Base-by-base conservation (phyloP, 805 yeast genomes). In the Saccharomycopsis fibuligera region DNA sequence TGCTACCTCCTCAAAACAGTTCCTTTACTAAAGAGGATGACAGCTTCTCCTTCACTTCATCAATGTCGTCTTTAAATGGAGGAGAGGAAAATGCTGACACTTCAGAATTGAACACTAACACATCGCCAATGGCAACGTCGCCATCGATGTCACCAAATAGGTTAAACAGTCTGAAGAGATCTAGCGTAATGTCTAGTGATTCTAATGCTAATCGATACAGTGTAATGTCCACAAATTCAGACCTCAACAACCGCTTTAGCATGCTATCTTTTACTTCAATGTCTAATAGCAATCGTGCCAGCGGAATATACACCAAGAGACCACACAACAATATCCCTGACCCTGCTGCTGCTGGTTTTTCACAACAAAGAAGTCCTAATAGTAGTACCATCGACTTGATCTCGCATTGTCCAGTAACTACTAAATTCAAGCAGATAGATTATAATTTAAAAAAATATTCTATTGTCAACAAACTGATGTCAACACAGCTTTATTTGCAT, bases 121-220 rank as follows among this genome's bases (percentile, higher is more conserved):
- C 5, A 4, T 14, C 31, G 27, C 23, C 38, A 19, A 30, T 30
- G 12, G 19, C 21, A 22, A 19, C 31, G 23, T 49, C 53, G 3
- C 50, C 53, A 12, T n/a, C 45, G 12, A 27, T 40, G 33, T 50
- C 49, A 23, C 51, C 50, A 39, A 39, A 55, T 57, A 23, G 48
- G 40, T 48, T 48, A 39, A 39, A 55, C 57, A 23, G 48, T 38
- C 67, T 81, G 79, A 3, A 59, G 61, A 23, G 70, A 30, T n/a
- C 76, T 54, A 49, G 68, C 69, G 1, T 58, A 49, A n/a, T 65
- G 62, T 2, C 71, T 9, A 14, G 17, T 25, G 49, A 47, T 27
- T 41, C 45, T 3, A 27, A 31, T 23, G 27, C 19, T 23, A 45
- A 30, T 22, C 21, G 43, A 38, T 23, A 27, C n/a, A 45, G 44